Base-by-base conservation (phyloP, 2,329 filamentous ascomycete species). In the Chrysosporium queenslandicum region DNA sequence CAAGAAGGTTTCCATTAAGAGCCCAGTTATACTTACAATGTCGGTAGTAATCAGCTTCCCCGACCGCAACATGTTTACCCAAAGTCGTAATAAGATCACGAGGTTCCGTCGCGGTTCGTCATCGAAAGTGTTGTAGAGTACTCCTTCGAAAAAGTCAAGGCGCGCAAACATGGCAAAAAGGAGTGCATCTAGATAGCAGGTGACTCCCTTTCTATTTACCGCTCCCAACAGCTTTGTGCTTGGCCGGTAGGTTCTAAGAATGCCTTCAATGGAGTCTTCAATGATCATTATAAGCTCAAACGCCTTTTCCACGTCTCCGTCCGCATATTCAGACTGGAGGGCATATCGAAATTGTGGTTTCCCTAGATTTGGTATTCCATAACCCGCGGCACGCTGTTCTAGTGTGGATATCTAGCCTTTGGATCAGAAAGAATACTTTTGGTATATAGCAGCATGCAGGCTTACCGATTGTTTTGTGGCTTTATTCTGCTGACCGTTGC, bases 111-210 rank as follows among this genome's bases (percentile, higher is more conserved):
- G 80, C 21, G 77, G 74, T 57, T 87, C 81, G 55, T 92, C 86
- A 23, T 82, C 77, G 56, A 87, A 87, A 6, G 83, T 81, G 53
- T 84, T 85, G 66, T 87, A 90, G 30, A 96, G 75, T 76, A 97
- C 94, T 46, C 86, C 87, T 67, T 97, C 91, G 66, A 95, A 98
- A 58, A 86, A 90, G 59, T 88, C 85, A 34, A 96, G 76, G 55
- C 87, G 83, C 16, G 87, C 86, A 66, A 97, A 97, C 88, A 98
- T 96, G 66, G 91, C 86, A 66, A 96, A 97, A 1, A 98, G 77
- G 20, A 97, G 72, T 0, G 91, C 79, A 66, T 97, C 92, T 14
- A 97, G 74, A 66, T 94, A 97, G 71, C 92, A 98, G n/a, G 91
- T 97, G 32, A 95, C 88, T 45, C 80, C 81, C 41, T 84, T 78